Base-by-base conservation (phyloP, 495 filamentous ascomycete genomes). In the Aspergillus cavernicola region DNA sequence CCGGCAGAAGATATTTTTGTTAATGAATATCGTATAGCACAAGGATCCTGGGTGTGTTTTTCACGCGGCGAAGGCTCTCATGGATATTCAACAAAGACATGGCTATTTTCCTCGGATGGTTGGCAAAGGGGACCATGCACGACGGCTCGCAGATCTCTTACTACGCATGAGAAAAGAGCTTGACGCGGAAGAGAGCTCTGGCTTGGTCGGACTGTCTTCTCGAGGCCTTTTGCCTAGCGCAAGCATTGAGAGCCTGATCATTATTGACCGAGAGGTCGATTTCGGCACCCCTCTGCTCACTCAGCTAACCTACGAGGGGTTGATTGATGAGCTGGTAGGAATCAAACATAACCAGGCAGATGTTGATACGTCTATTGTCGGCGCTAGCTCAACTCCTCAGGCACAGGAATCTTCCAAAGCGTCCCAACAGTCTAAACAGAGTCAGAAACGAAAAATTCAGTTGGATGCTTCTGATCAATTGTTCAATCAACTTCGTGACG, bases 81-180 rank as follows among this genome's bases (percentile, higher is more conserved):
- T 99, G 95, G 84, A 81, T 19, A 84, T 97, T 48, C 95, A 99
- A 66, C 85, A 90, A 64, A 84, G 85, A 54, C 85, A 97, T 68
- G 95, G 95, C 6, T 84, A 97, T 41, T 97, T 97, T 61, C 93
- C 95, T 29, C 83, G 92, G 7, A 95, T 99, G 59, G 85, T 95
- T 36, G 95, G 95, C 35, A 99, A 99, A 71, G 95, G 95, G 16
- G 91, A 97, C 64, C 85, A 95, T 71, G 92, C 91, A 16, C 88
- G 90, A 53, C 82, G 85, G 31, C 79, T 99, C 0, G 89, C 90
- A 45, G 92, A 97, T 61, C 78, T 97, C 11, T 75, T 99, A n/a
- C 71, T 87, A 29, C 87, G 91, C 28, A 97, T 97, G 92, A 85
- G 95, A 42, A 88, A 88, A 58, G 93, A 98, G 67, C 73, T 90